Conservation (phyloP, 2,329 filamentous ascomycete species). For the Cercospora sp. region DNA sequence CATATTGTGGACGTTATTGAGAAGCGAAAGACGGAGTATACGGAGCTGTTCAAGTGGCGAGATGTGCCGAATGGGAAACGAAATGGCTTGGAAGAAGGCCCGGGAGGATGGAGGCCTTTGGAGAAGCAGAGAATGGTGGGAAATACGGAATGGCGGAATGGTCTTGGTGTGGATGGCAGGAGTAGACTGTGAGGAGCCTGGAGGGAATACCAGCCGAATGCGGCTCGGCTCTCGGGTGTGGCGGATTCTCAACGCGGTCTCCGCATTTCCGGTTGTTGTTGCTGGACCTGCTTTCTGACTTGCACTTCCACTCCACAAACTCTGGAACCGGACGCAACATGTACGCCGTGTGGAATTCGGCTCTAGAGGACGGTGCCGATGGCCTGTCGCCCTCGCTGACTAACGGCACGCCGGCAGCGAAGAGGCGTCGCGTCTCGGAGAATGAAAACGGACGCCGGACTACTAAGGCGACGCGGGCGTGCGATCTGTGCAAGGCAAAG, state of each 20-base stretch:
- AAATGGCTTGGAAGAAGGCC: slow-evolving; percentile 36
- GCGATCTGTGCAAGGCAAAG: not conserved
- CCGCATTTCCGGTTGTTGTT: not conserved
- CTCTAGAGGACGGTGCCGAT: not conserved
- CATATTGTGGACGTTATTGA: slow-evolving; percentile 34
- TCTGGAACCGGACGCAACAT: not conserved
- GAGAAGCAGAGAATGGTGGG: slow-evolving; percentile 33
- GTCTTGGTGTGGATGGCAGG: not conserved
- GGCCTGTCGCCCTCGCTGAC: not conserved
- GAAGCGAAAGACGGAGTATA: slow-evolving; percentile 28
- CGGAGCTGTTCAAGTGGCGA: slow-evolving; percentile 31
- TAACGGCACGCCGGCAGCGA: not conserved
- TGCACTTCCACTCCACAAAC: not conserved
- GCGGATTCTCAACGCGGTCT: not conserved
- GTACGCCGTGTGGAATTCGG: not conserved
- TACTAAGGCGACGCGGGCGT: not conserved
- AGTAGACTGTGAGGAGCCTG: slow-evolving; percentile 8
- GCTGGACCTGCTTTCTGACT: not conserved
- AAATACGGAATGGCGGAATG: slow-evolving; percentile 26
- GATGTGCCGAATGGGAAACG: slow-evolving; percentile 25
- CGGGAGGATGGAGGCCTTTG: slow-evolving; percentile 32
- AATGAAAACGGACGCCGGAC: not conserved
- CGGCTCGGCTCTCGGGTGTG: not conserved
- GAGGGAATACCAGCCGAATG: not conserved
- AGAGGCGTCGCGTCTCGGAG: not conserved